These are phyloP conservation scores for Dactylorhiza incarnata DNA, from an alignment of 106 monocot genomes.

Conservation along the genomic window DNA sequence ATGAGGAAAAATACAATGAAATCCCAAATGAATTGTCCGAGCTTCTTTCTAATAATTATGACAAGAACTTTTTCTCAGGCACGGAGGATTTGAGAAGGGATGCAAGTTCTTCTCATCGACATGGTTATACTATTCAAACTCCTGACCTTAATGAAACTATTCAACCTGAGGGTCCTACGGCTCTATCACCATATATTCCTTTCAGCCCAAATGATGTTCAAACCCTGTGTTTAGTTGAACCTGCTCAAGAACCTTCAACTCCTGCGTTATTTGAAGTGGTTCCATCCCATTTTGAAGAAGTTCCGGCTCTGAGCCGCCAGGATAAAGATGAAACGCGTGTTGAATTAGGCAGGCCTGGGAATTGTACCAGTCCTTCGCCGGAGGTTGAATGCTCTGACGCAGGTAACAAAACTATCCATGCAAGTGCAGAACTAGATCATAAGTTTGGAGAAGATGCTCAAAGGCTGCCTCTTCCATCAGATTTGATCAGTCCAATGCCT, in stretches of 20 bases:
- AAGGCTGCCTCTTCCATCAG: conserved; percentile 8
- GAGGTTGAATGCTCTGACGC: conserved; percentile 16
- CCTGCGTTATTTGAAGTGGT: conserved; percentile 75
- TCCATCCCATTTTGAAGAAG: conserved; percentile 42
- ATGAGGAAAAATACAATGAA: conserved; percentile 21
- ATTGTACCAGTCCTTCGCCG: conserved; percentile 3
- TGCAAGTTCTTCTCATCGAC: conserved; percentile 25
- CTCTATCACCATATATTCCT: conserved; percentile 15
- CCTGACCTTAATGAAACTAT: conserved; percentile 71
- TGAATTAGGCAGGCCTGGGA: conserved; percentile 21
- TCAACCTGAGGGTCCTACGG: conserved; percentile 28
- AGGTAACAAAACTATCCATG: conserved; percentile 5
- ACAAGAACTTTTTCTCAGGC: conserved; percentile 8
- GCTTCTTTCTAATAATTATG: conserved; percentile 13
- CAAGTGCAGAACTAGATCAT: conserved; percentile 1
- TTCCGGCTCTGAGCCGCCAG: conserved; percentile 32
- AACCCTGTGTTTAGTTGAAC: conserved; percentile 23
- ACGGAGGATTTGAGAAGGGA: conserved; percentile 16
- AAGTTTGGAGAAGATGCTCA: conserved; percentile 12
- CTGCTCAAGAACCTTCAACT: conserved; percentile 63
- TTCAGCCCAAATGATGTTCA: not conserved
- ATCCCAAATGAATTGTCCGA: conserved; percentile 30
- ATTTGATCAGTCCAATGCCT: conserved; percentile 11
- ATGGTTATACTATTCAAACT: conserved; percentile 49
- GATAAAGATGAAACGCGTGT: conserved; percentile 19